Evolutionary conservation across 1,139 yeast genomes (phyloP), one percentile per base, ranked within the genome.

Genomic region (Taphrina sp.): DNA sequence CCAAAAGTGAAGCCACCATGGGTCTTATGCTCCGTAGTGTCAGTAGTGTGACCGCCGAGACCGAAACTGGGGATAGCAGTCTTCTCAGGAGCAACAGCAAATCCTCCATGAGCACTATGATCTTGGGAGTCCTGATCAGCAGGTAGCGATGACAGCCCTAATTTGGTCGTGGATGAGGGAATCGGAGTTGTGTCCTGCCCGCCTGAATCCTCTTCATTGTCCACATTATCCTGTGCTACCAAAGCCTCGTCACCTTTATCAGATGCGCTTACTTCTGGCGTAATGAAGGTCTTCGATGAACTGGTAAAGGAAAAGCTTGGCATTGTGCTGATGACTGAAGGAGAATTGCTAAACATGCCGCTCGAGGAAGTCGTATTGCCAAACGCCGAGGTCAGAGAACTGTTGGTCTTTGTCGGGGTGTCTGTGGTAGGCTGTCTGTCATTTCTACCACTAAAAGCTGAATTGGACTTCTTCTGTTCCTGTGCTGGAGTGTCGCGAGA

Each of bases 1-100:
- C 24, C 24, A 20, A 42, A 42, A n/a, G 22, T 29, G n/a, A 28
- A 28, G 23, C 47, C 47, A 10, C 45, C 45, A 41, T 42, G 47
- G 10, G 36, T 7, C 4, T 31, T 17, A 28, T 42, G 47, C 23
- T 42, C 37, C n/a, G 12, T 19, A 17, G 23, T 12, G 20, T n/a
- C 37, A 3, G n/a, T 10, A 2, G 10, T 29, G 10, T 19, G 7
- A 5, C 12, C 17, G 23, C 47, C 47, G 17, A 28, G 17, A 23
- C 36, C 31, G 8, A 42, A 42, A 17, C 36, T 31, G 8, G 47
- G 37, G 20, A 37, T 23, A 17, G 26, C 24, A 10, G 10, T 8
- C 20, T 14, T 16, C 4, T 14, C 16, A 5, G 22, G 16, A 17
- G 41, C 5, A 29, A 39, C 20, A n/a, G 28, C 24, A 7, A 45